Conservation (phyloP, 2,329 filamentous ascomycete species). For the Alternaria dauci region DNA sequence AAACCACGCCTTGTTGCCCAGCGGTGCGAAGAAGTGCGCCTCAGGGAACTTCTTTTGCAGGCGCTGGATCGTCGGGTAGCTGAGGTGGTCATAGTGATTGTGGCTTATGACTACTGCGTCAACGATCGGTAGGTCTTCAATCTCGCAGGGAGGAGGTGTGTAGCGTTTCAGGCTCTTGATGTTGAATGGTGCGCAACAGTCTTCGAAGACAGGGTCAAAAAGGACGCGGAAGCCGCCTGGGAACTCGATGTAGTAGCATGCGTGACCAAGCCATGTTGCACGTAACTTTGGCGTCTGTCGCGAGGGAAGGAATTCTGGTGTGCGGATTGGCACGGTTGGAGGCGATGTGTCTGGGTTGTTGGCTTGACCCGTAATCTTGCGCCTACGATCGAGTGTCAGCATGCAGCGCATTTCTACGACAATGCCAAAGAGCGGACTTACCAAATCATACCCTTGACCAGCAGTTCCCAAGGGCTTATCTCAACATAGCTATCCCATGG, state of each 20-base stretch:
- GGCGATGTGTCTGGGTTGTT: constrained; percentile 69
- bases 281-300: constrained; percentile 70
- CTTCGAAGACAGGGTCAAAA: constrained; percentile 93
- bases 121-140: constrained; percentile 78
- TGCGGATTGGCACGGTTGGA: constrained; percentile 71
- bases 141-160: constrained; percentile 77
- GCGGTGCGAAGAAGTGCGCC: constrained; percentile 86
- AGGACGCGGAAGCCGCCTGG: constrained; percentile 85
- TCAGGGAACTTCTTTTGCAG: constrained; percentile 75
- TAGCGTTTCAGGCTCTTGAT: constrained; percentile 78
- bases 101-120: constrained; percentile 83
- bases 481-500: constrained; percentile 65
- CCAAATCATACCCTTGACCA: constrained; percentile 49
- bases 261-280: constrained; percentile 94
- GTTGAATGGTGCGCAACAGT: constrained; percentile 80
- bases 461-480: constrained; percentile 43
- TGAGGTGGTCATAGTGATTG: constrained; percentile 93
- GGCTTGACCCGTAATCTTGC: constrained; percentile 59
- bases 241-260: constrained; percentile 92
- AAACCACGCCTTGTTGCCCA: constrained; percentile 88
- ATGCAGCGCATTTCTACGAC: background rate
- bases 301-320: constrained; percentile 71
- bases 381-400: constrained; percentile 39
- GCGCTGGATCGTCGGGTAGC: constrained; percentile 75
- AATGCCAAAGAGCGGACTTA: constrained; percentile 30